Conservation (phyloP, 179 eudicot genomes). For the Patellifolia procumbens region DNA sequence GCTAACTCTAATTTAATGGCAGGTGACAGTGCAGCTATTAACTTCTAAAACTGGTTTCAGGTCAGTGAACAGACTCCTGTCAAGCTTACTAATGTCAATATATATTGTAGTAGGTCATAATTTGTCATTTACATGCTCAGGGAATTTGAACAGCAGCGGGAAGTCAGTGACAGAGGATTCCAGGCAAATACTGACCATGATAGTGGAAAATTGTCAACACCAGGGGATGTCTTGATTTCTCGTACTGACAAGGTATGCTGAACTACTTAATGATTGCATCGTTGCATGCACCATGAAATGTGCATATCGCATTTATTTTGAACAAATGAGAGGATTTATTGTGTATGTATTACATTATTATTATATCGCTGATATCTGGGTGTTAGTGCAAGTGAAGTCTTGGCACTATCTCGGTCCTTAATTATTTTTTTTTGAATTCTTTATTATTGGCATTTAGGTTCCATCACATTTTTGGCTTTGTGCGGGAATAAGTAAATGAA, state of each 20-base stretch:
- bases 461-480: background rate
- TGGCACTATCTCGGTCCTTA: background rate
- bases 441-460: background rate
- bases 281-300: background rate
- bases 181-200: slow-evolving; percentile 49
- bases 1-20: slow-evolving; percentile 36
- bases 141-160: slow-evolving; percentile 96
- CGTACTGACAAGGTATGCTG: slow-evolving; percentile 56
- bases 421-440: background rate
- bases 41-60: slow-evolving; percentile 97
- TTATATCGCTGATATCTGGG: background rate
- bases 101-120: background rate
- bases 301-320: background rate
- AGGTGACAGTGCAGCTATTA: slow-evolving; percentile 93
- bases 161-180: slow-evolving; percentile 72
- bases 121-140: slow-evolving; percentile 44
- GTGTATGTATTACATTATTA: background rate
- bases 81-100: background rate
- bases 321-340: background rate
- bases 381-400: background rate
- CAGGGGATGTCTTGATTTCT: slow-evolving; percentile 43
- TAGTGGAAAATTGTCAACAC: slow-evolving; percentile 36
- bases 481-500: background rate
- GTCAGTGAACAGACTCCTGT: slow-evolving; percentile 34
- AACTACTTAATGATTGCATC: background rate